Evolutionary conservation across 140 eudicot genomes (phyloP), one percentile per base, ranked within the genome.

Genomic region (Flaveria floridana): DNA sequence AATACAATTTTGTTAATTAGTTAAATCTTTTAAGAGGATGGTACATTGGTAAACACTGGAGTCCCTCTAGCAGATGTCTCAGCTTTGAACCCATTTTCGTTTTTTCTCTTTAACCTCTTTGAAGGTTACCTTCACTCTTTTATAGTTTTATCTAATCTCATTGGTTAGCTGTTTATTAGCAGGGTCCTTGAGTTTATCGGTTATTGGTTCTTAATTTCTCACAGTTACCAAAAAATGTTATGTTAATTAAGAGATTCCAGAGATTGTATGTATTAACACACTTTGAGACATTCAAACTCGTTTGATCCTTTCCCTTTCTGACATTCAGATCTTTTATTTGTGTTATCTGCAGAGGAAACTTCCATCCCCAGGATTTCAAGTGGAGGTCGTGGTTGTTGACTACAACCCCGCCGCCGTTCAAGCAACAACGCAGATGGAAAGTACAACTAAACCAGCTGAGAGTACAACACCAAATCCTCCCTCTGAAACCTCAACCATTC

Each of bases 281-380:
- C 61, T 53, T 53, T 16, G 61, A 53, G 61, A 53, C 61, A 6
- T 53, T 53, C 25, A 18, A 6, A 10, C 25, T 21, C 11, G 11
- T 53, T 53, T 53, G 61, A 53, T 53, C 61, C 61, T 53, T 18
- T 6, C 48, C 16, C 9, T 16, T 46, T 58, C 34, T 28, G 34
- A 12, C 58, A 30, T 76, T 28, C 16, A 0, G 44, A 37, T n/a
- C 11, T 39, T 59, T 42, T 11, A 15, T 6, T 11, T 7, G 23
- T 75, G 73, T 37, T 68, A 59, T 52, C 14, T 58, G 73, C 89
- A 94, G 99, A 85, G 99, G 65, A 94, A 94, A 79, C 79, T 94
- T 53, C 97, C 97, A 41, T 94, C 97, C 9, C 96, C 99, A 0
- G 99, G 99, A 57, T 94, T 94, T 70, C 97, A 82, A 77, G 94